These are phyloP conservation scores for Chlamydomonas reinhardtii DNA, from an alignment of 163 green algal genomes.

Conservation along the genomic window DNA sequence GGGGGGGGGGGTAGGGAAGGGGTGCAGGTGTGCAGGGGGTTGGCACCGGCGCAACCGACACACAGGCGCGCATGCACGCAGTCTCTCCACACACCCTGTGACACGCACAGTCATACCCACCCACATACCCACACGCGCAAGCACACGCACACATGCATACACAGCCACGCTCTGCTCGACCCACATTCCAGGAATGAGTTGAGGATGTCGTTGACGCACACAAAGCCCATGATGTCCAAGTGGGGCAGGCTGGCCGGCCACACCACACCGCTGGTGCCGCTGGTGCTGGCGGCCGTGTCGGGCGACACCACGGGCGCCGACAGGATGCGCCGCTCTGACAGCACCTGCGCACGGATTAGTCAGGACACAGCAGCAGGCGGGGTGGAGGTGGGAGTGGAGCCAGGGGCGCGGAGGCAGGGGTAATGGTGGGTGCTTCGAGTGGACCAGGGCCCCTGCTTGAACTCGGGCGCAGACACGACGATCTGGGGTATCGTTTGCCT, in stretches of 20 bases:
- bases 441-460: too few species aligned
- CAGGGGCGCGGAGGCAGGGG: not conserved
- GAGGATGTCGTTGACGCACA: constrained; percentile 47
- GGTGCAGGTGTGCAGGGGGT: not conserved
- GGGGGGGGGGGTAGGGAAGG: not conserved
- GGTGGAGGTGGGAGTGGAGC: not conserved
- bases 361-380: not conserved
- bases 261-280: not conserved
- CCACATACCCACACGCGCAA: too few species aligned
- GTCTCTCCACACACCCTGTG: not conserved
- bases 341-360: too few species aligned
- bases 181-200: constrained; percentile 35
- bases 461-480: too few species aligned
- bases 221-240: constrained; percentile 42
- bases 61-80: too few species aligned
- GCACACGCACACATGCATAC: too few species aligned
- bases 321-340: constrained; percentile 26
- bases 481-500: too few species aligned
- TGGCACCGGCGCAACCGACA: not conserved
- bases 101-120: too few species aligned
- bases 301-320: constrained; percentile 33
- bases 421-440: too few species aligned
- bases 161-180: not conserved
- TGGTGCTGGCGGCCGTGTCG: not conserved
- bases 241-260: constrained; percentile 21